Base-by-base conservation (phyloP, 164 flowering plant genomes). In the Platanus orientalis region DNA sequence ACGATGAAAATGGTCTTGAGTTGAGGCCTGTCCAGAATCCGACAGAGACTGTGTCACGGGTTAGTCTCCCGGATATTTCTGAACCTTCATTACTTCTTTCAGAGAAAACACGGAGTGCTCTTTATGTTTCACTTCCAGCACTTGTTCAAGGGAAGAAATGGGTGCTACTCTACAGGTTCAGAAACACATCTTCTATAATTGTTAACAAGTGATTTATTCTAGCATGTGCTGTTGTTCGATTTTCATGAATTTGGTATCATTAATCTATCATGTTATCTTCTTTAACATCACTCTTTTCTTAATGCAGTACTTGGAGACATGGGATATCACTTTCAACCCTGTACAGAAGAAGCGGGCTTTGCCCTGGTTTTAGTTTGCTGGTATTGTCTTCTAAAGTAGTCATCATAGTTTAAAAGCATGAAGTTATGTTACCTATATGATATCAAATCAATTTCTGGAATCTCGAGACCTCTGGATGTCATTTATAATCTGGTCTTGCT, bases 281-380 rank as follows among this genome's bases (percentile, higher is more conserved):
- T 61, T 21, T 42, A 7, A 34, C 34, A 17, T 62, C 7, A 44
- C 13, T 40, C 7, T 69, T 28, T 51, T 70, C 29, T 45, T 40
- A 65, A 44, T 83, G 72, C 85, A 95, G 99, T 69, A 95, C 99
- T 29, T 92, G 97, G 96, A 87, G 90, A 78, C 92, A 95, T 78
- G 99, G 97, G 7, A 88, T 95, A 72, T 92, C 99, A 29, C 90
- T 95, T 68, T 85, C 97, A 56, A 86, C 92, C 26, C 76, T 95
- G 29, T 95, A 95, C 69, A 81, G 99, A 64, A 85, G 89, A 83
- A 95, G 99, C 81, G 61, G 76, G 83, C 76, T 90, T 34, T 88
- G 88, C 77, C 92, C 96, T 69, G 99, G 99, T 13, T 81, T 79
- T 64, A 82, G 90, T 76, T 73, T 95, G 73, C 87, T 95, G 97